These are phyloP conservation scores for Cyclotella baltica DNA, from an alignment of 108 stramenopile species.

Conservation along the genomic window DNA sequence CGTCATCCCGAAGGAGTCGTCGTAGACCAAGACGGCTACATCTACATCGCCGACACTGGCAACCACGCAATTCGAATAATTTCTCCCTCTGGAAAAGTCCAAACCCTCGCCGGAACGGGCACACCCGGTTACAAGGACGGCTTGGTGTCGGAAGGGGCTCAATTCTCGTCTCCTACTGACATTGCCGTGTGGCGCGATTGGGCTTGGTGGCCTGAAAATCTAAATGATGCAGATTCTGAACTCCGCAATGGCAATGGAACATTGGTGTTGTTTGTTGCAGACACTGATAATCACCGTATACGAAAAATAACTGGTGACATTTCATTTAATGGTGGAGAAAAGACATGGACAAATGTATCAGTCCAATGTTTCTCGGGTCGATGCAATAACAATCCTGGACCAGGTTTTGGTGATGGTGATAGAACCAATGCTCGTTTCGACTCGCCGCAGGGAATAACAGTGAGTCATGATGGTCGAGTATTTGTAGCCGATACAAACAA, in stretches of 20 bases:
- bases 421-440: slow-evolving; percentile 68
- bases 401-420: slow-evolving; percentile 80
- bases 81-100: slow-evolving; percentile 60
- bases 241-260: slow-evolving; percentile 52
- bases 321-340: slow-evolving; percentile 36
- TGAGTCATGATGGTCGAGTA: slow-evolving; percentile 60
- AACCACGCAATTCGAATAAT: slow-evolving; percentile 84
- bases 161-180: slow-evolving; percentile 73
- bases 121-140: slow-evolving; percentile 48
- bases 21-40: slow-evolving; percentile 82
- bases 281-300: slow-evolving; percentile 86
- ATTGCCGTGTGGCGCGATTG: slow-evolving; percentile 76
- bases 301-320: slow-evolving; percentile 56
- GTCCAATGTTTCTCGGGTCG: slow-evolving; percentile 68
- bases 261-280: slow-evolving; percentile 66
- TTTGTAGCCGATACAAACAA: slow-evolving; percentile 92
- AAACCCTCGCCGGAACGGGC: slow-evolving; percentile 76
- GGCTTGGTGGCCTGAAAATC: slow-evolving; percentile 56
- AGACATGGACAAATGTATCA: slow-evolving; percentile 53
- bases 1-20: slow-evolving; percentile 76
- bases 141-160: slow-evolving; percentile 48
- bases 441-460: slow-evolving; percentile 75
- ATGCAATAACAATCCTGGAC: slow-evolving; percentile 59
- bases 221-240: slow-evolving; percentile 52
- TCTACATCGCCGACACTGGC: slow-evolving; percentile 89